Base-by-base conservation (phyloP, 2,329 filamentous ascomycete genomes). In the Aspergillus thermomutatus region DNA sequence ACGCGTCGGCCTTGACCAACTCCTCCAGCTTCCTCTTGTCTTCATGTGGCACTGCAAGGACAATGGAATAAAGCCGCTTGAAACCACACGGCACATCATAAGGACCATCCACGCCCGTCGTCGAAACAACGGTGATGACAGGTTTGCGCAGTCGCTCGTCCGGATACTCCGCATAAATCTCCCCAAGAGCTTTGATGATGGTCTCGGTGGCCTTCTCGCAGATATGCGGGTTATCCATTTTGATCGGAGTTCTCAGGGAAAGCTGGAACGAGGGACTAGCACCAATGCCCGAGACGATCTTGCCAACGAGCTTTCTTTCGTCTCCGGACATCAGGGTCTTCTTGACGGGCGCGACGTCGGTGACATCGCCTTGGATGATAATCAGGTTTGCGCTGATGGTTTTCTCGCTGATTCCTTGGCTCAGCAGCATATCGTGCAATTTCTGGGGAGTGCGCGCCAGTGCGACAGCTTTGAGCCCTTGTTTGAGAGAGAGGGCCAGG, bases 41-140 rank as follows among this genome's bases (percentile, higher is more conserved):
- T 11, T 11, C 4, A 21, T 43, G 40, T 2, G 40, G n/a, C 21
- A 19, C 40, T 2, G 40, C 40, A 11, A 43, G 40, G 3, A 21
- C 1, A 11, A 43, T 17, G 8, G n/a, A 9, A 43, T 21, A 43
- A n/a, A 43, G 40, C 19, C 8, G 21, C 53, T 58, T 10, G 37
- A 4, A 45, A 27, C 49, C 34, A 43, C 46, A 10, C 17, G n/a
- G 54, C 58, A 34, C 58, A 57, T 46, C 71, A 69, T 57, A 10
- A n/a, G 40, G 8, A 11, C 40, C 40, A 6, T 19, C 21, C n/a
- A 43, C 40, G 3, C 40, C 40, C 1, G 40, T 43, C 8, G 40
- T 4, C 3, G 40, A 43, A 17, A 43, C 21, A 4, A 23, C 40
- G n/a, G 40, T 43, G 40, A 43, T 43, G n/a, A 43, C 8, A 9